Evolutionary conservation across 805 yeast genomes (phyloP).

Genomic region (Spathaspora boniae): DNA sequence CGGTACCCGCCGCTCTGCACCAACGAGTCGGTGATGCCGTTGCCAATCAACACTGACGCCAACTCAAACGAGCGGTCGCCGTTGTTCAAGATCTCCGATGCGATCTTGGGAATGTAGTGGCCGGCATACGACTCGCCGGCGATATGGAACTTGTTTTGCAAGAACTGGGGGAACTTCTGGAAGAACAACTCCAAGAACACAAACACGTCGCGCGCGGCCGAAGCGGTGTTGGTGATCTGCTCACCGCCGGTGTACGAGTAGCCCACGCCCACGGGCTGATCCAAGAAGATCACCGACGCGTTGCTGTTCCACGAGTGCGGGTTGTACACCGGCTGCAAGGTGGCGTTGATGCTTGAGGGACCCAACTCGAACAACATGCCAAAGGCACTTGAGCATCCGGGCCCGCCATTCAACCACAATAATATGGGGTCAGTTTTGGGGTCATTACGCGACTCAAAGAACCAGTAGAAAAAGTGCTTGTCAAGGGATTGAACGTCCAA

Average conservation of each 20-base stretch:
- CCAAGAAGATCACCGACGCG: conserved; percentile 86
- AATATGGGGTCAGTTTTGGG: conserved; percentile 84
- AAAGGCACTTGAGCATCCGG: conserved; percentile 90
- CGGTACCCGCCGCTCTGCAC: conserved; percentile 37
- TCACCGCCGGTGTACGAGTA: conserved; percentile 71
- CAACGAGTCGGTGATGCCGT: conserved; percentile 43
- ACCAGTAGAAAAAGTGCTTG: conserved; percentile 91
- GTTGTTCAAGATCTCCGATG: conserved; percentile 71
- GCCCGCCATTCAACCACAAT: conserved; percentile 94
- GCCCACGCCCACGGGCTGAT: conserved; percentile 93
- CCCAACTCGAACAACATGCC: conserved; percentile 92
- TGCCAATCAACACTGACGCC: conserved; percentile 40
- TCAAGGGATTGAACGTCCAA: conserved; percentile 31
- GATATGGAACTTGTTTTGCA: conserved; percentile 64
- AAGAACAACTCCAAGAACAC: conserved; percentile 81
- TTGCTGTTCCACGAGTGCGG: conserved; percentile 89
- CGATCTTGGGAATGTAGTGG: conserved; percentile 89
- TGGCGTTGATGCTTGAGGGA: conserved; percentile 68
- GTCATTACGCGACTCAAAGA: conserved; percentile 86
- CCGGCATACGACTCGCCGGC: conserved; percentile 96
- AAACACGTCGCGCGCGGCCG: conserved; percentile 86
- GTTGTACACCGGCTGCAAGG: conserved; percentile 69
- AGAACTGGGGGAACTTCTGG: conserved; percentile 74
- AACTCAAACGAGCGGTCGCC: conserved; percentile 45
- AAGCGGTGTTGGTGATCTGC: conserved; percentile 62